These are phyloP conservation scores for Acer yangbiense DNA, from an alignment of 345 rosid species.

Conservation along the genomic window DNA sequence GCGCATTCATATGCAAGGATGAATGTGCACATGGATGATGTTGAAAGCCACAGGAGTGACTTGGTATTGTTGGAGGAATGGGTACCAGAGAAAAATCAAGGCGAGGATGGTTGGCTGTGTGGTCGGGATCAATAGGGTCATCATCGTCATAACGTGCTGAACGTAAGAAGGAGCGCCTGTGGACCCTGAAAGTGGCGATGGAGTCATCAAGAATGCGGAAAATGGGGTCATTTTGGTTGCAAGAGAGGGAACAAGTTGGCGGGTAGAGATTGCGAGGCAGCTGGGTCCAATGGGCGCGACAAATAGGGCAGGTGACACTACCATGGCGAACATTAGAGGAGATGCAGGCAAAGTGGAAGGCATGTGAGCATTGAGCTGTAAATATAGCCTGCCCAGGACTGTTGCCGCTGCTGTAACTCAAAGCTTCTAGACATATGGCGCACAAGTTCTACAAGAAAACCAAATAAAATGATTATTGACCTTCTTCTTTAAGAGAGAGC, in stretches of 20 bases:
- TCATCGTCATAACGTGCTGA: slow-evolving; percentile 84
- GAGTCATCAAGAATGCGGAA: slow-evolving; percentile 74
- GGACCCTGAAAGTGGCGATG: slow-evolving; percentile 75
- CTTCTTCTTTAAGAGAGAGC: background rate
- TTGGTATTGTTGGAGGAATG: slow-evolving; percentile 36
- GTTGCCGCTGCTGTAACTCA: slow-evolving; percentile 56
- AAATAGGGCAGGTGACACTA: slow-evolving; percentile 82
- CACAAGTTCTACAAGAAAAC: slow-evolving; percentile 59
- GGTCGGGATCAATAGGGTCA: slow-evolving; percentile 69
- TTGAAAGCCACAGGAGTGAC: slow-evolving; percentile 34
- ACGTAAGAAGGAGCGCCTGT: slow-evolving; percentile 69
- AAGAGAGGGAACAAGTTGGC: slow-evolving; percentile 44
- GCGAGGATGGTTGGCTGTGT: slow-evolving; percentile 46
- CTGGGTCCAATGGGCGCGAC: slow-evolving; percentile 92
- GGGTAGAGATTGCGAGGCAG: slow-evolving; percentile 71
- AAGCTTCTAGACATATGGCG: slow-evolving; percentile 78
- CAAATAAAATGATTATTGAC: background rate
- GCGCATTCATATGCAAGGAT: slow-evolving; percentile 27
- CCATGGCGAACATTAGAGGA: slow-evolving; percentile 91
- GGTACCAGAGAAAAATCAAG: slow-evolving; percentile 57
- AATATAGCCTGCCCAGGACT: slow-evolving; percentile 75
- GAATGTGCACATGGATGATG: slow-evolving; percentile 39
- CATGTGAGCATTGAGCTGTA: slow-evolving; percentile 87
- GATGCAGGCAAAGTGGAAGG: slow-evolving; percentile 82
- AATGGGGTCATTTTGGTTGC: slow-evolving; percentile 64